Percentiles rank a stretch among this genome's conserved stretches.
Evolutionary conservation across 2,329 filamentous ascomycete species (phyloP).

Genomic region (Botrytis elliptica): DNA sequence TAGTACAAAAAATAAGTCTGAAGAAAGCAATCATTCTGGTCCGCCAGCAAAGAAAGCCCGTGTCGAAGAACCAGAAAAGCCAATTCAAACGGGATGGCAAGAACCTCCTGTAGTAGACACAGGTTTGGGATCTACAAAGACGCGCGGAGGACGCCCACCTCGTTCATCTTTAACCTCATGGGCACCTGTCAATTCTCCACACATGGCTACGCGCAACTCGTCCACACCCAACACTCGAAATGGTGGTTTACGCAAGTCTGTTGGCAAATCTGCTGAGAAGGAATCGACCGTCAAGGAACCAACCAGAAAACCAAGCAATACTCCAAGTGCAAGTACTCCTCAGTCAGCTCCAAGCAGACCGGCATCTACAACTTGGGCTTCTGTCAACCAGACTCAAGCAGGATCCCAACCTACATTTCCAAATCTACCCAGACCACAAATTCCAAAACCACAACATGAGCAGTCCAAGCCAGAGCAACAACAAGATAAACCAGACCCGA

Average conservation of each 20-base stretch:
- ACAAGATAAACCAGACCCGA: not conserved
- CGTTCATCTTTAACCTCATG: conserved; percentile 25
- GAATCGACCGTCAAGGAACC: not conserved
- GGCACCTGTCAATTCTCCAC: conserved; percentile 32
- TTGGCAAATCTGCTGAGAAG: conserved; percentile 3
- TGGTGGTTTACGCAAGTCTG: conserved; percentile 1
- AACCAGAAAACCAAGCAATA: conserved; percentile 10
- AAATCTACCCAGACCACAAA: conserved; percentile 7
- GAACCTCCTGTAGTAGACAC: conserved; percentile 37
- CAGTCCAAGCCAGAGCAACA: conserved; percentile 2
- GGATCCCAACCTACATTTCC: conserved; percentile 12
- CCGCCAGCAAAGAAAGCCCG: conserved; percentile 30
- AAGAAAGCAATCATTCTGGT: conserved; percentile 17
- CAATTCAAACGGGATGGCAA: conserved; percentile 33
- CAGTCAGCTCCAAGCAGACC: conserved; percentile 16
- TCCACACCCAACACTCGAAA: conserved; percentile 18
- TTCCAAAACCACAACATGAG: conserved; percentile 16
- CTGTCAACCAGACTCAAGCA: conserved; percentile 22
- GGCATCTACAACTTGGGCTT: conserved; percentile 20
- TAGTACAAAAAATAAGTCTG: not conserved
- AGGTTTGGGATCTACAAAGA: conserved; percentile 18
- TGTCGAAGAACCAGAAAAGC: conserved; percentile 24
- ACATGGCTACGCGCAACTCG: conserved; percentile 17
- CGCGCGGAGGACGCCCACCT: conserved; percentile 15
- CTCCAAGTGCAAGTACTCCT: conserved; percentile 11